Conservation (phyloP, 106 monocot species). For the Dendrobium chrysotoxum region DNA sequence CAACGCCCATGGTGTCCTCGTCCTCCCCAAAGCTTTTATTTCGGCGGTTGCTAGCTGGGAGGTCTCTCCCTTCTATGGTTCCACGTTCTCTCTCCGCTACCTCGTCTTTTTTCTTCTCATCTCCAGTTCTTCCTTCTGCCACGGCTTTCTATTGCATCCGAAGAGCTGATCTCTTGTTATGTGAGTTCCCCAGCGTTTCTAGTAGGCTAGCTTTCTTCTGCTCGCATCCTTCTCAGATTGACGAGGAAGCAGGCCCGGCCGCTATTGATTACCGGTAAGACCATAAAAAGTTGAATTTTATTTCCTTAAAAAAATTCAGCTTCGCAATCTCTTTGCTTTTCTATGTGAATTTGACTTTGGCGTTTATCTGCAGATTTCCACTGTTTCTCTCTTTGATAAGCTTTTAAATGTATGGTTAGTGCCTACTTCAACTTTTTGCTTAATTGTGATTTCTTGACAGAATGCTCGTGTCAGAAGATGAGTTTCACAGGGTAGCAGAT, state of each 20-base stretch:
- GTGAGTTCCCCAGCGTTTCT: background rate
- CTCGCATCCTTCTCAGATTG: constrained; percentile 5
- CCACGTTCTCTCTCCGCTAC: background rate
- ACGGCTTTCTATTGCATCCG: background rate
- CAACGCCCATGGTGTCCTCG: background rate
- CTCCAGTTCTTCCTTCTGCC: background rate
- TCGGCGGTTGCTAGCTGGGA: background rate
- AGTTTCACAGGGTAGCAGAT: constrained; percentile 73
- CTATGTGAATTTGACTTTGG: background rate
- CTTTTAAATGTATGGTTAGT: background rate
- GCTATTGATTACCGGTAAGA: constrained; percentile 2
- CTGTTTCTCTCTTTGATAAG: background rate
- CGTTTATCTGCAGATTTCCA: background rate
- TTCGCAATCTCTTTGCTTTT: background rate
- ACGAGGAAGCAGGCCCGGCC: background rate
- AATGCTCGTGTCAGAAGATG: constrained; percentile 49
- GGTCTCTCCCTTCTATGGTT: background rate
- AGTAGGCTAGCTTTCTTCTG: background rate
- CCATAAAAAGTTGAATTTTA: background rate
- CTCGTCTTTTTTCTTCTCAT: background rate
- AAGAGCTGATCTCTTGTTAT: background rate
- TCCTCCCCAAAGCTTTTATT: background rate
- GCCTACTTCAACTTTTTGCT: background rate
- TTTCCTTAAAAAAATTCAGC: background rate
- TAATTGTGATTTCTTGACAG: constrained; percentile 16